Conservation (phyloP, 495 filamentous ascomycete genomes). For the Darksidea phi region DNA sequence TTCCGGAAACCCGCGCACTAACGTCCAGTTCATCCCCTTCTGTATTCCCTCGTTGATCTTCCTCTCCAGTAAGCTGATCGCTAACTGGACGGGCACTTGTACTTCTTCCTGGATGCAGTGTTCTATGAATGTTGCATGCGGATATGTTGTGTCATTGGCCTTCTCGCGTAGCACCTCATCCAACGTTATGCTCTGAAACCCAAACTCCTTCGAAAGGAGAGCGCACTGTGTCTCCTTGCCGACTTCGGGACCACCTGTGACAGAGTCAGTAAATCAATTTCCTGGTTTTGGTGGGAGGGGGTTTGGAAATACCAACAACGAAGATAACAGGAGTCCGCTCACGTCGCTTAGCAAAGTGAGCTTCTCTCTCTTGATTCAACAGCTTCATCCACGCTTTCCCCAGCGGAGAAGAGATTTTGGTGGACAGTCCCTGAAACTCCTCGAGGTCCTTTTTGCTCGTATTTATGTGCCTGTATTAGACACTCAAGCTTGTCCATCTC, state of each 20-base stretch:
- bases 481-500: slow-evolving; percentile 7
- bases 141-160: no score
- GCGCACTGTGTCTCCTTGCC: no score
- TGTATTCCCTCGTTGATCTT: neutral
- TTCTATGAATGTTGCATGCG: no score
- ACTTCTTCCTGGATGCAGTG: neutral
- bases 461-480: neutral
- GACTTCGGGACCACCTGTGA: no score
- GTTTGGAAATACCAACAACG: neutral
- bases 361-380: neutral
- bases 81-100: neutral
- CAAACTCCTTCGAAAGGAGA: no score
- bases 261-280: no score
- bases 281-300: no score
- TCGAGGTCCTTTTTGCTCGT: slow-evolving; percentile 6
- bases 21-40: neutral
- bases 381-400: neutral
- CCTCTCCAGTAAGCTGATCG: neutral
- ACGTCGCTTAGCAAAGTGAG: neutral
- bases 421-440: slow-evolving; percentile 5
- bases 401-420: neutral
- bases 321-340: neutral
- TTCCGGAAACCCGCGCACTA: neutral
- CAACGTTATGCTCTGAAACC: no score
- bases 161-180: no score